Conservation (phyloP, 2,329 filamentous ascomycete species). For the Cyphellophora attinorum region DNA sequence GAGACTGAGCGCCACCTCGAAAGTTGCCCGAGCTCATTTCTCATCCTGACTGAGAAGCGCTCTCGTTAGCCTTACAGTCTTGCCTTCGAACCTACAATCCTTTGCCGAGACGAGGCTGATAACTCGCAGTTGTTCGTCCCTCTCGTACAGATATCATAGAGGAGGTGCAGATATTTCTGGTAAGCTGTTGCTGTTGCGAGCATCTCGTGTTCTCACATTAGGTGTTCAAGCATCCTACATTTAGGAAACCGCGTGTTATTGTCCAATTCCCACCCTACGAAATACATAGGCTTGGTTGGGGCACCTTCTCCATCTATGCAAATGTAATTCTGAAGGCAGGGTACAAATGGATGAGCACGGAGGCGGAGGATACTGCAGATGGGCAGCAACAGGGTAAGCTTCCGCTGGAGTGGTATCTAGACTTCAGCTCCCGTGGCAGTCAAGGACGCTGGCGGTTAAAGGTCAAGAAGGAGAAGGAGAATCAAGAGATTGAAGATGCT, state of each 20-base stretch:
- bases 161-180: slow-evolving; percentile 15
- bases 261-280: slow-evolving; percentile 13
- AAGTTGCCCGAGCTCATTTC: too few species aligned
- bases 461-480: slow-evolving; percentile 17
- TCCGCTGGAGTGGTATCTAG: slow-evolving; percentile 15
- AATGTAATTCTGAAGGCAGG: slow-evolving; percentile 14
- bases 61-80: too few species aligned
- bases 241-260: slow-evolving; percentile 12
- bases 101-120: too few species aligned
- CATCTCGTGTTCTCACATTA: too few species aligned
- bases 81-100: too few species aligned
- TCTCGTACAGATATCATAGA: slow-evolving; percentile 16
- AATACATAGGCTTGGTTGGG: slow-evolving; percentile 15
- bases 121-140: too few species aligned
- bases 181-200: slow-evolving; percentile 8
- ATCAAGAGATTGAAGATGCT: slow-evolving; percentile 12
- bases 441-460: slow-evolving; percentile 13
- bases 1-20: too few species aligned
- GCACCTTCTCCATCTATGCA: slow-evolving; percentile 15
- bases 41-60: too few species aligned
- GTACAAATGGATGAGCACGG: slow-evolving; percentile 14
- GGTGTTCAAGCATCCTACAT: slow-evolving; percentile 17
- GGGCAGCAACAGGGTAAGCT: slow-evolving; percentile 13
- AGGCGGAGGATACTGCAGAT: slow-evolving; percentile 14
- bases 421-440: slow-evolving; percentile 14